phyloP scores from a whole-genome alignment of 208 protist species.

The Balamuthia mandrillaris region DNA sequence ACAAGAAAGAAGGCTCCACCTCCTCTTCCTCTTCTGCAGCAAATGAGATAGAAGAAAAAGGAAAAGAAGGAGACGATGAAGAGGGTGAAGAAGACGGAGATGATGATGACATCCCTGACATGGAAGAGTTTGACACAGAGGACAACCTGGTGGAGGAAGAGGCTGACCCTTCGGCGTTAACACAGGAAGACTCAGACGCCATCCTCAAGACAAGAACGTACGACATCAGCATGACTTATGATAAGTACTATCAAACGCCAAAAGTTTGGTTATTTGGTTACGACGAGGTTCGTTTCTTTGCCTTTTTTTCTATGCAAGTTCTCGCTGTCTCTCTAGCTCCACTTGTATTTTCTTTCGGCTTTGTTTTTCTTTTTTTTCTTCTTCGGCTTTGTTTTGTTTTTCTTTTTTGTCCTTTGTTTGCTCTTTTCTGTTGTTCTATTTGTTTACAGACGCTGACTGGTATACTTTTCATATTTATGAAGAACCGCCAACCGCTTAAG shows the following conservation, averaged over 20 bases:
- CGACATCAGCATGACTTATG: constrained; percentile 93
- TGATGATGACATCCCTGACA: constrained; percentile 67
- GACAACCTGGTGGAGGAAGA: constrained; percentile 61
- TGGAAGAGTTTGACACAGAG: constrained; percentile 62
- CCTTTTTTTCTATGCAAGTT: too few relatives aligned
- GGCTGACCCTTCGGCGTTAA: constrained; percentile 41
- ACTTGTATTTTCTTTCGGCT: too few relatives aligned
- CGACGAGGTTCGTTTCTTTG: constrained; percentile 71
- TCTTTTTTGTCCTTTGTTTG: background rate
- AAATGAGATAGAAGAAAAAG: background rate
- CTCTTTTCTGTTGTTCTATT: background rate
- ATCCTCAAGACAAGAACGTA: constrained; percentile 83
- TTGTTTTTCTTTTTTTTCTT: too few relatives aligned
- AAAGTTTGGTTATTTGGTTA: constrained; percentile 93
- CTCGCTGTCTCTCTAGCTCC: too few relatives aligned
- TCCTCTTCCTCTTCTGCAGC: too few relatives aligned
- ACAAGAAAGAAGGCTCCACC: too few relatives aligned
- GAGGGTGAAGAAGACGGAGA: constrained; percentile 42
- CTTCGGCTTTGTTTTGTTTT: too few relatives aligned
- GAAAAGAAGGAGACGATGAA: background rate
- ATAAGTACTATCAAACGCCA: constrained; percentile 94
- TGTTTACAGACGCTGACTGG: background rate
- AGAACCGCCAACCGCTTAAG: constrained; percentile 73
- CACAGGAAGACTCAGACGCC: constrained; percentile 35
- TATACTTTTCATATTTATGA: background rate